Conservation (phyloP, 75 land plant genomes). For the Gnetum montanum region DNA sequence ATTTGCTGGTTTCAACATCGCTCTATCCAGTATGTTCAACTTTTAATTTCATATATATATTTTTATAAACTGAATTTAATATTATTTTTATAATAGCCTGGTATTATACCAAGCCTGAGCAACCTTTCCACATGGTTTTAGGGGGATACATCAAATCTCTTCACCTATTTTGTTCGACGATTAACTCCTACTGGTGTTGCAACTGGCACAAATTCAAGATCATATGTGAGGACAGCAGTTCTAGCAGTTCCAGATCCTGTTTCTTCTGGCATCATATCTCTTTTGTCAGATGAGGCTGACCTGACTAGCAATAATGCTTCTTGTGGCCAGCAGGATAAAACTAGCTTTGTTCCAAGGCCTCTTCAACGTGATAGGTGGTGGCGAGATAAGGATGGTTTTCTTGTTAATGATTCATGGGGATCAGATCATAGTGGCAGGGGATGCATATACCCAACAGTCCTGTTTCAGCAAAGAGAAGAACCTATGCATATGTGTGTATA, state of each 20-base stretch:
- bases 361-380: slow-evolving; percentile 69
- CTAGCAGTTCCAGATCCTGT: slow-evolving; percentile 14
- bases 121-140: no score
- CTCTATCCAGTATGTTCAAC: slow-evolving; percentile 67
- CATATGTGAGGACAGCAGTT: slow-evolving; percentile 36
- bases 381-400: slow-evolving; percentile 87
- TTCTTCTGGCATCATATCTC: slow-evolving; percentile 13
- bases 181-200: slow-evolving; percentile 63
- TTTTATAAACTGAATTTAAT: neutral
- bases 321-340: slow-evolving; percentile 14
- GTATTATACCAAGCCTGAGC: neutral
- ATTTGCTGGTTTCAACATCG: slow-evolving; percentile 75
- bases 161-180: slow-evolving; percentile 69
- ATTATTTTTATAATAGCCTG: slow-evolving; percentile 1
- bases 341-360: slow-evolving; percentile 44
- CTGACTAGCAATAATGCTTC: slow-evolving; percentile 32
- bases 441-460: slow-evolving; percentile 48
- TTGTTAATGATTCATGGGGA: slow-evolving; percentile 65
- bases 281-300: slow-evolving; percentile 16
- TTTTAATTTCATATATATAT: neutral
- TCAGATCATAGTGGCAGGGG: slow-evolving; percentile 21
- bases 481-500: slow-evolving; percentile 59
- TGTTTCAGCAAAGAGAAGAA: slow-evolving; percentile 64
- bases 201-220: slow-evolving; percentile 43
- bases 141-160: slow-evolving; percentile 78